These are phyloP conservation scores for Plasmodium malariae DNA, from an alignment of 169 alveolate genomes.

Conservation along the genomic window DNA sequence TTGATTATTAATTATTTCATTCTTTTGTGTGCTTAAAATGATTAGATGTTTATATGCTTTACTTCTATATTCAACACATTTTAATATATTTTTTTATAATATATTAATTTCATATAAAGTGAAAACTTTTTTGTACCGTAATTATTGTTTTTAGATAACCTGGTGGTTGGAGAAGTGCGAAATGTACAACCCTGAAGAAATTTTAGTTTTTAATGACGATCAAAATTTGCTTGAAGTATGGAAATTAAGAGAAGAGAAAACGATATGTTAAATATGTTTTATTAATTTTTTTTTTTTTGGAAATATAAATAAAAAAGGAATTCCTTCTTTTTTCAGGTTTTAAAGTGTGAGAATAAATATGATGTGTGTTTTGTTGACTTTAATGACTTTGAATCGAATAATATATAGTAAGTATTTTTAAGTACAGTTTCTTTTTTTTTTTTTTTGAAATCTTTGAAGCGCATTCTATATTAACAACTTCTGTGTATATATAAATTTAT, in stretches of 20 bases:
- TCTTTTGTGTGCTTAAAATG: background rate
- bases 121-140: background rate
- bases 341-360: constrained; percentile 47
- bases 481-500: background rate
- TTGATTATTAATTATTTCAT: background rate
- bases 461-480: background rate
- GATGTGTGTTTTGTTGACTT: constrained; percentile 72
- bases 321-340: constrained; percentile 33
- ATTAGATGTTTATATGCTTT: background rate
- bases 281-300: background rate
- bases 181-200: constrained; percentile 42
- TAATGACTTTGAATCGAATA: constrained; percentile 41
- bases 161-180: constrained; percentile 75
- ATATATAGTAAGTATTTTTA: constrained; percentile 33
- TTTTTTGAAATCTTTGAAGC: background rate
- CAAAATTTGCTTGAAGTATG: constrained; percentile 58
- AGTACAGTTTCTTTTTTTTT: background rate
- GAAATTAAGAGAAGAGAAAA: background rate
- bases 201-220: constrained; percentile 64
- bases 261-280: background rate
- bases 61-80: background rate
- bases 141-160: constrained; percentile 48
- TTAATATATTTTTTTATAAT: no score
- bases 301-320: background rate
- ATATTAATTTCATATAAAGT: background rate